Conservation (phyloP, 192 early-diverging fungal species). For the Coemansia sp. region DNA sequence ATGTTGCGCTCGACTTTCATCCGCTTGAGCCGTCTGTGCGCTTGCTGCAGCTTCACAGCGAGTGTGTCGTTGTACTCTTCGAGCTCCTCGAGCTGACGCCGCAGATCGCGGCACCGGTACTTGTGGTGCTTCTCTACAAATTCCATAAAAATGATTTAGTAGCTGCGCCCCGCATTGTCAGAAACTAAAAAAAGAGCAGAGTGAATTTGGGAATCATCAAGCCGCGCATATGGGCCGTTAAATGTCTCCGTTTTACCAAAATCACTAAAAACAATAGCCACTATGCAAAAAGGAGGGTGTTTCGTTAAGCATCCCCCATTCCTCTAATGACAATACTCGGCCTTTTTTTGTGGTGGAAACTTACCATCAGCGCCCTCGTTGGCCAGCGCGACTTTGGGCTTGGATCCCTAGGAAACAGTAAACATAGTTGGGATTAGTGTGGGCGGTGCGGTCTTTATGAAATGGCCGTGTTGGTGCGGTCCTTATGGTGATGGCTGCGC, state of each 20-base stretch:
- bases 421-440: neutral
- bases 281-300: neutral
- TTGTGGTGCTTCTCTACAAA: slow-evolving; percentile 53
- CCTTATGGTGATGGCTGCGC: no score
- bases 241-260: neutral
- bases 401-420: slow-evolving; percentile 16
- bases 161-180: neutral
- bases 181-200: no score
- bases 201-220: no score
- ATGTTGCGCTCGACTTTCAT: slow-evolving; percentile 51
- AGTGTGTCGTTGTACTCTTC: slow-evolving; percentile 52
- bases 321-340: neutral
- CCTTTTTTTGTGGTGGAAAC: neutral
- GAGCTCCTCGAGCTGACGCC: slow-evolving; percentile 52
- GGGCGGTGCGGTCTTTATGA: no score
- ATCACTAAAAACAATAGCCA: neutral
- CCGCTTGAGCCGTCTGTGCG: slow-evolving; percentile 48
- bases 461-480: no score
- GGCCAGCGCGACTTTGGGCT: slow-evolving; percentile 12
- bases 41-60: slow-evolving; percentile 42
- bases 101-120: slow-evolving; percentile 50
- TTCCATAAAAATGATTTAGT: neutral
- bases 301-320: neutral
- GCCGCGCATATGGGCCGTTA: neutral
- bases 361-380: slow-evolving; percentile 24